phyloP scores from a whole-genome alignment of 1,284 basidiomycete genomes.

The Fomitopsis pinicola region DNA sequence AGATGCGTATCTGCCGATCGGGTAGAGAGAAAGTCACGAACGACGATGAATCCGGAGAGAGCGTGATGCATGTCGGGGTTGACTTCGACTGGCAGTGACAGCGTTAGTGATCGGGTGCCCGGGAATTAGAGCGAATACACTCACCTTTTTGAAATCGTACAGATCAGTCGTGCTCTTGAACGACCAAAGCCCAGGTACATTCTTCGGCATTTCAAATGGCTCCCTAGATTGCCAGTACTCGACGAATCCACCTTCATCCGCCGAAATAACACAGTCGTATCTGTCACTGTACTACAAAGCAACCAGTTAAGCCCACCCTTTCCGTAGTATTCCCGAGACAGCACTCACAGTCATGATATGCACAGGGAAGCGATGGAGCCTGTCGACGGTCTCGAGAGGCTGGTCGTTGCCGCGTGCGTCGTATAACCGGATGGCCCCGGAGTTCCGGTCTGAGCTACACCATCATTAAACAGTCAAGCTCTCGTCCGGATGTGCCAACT shows the following conservation, averaged over 20 bases:
- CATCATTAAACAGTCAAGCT: slow-evolving; percentile 18
- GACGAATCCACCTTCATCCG: slow-evolving; percentile 91
- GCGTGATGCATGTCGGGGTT: slow-evolving; percentile 84
- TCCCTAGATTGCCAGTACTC: slow-evolving; percentile 95
- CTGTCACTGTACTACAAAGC: slow-evolving; percentile 77
- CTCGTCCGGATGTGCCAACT: slow-evolving; percentile 23
- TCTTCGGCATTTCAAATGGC: slow-evolving; percentile 81
- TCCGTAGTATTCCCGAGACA: background rate
- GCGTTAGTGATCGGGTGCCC: background rate
- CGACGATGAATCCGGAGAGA: slow-evolving; percentile 84
- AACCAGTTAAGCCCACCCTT: background rate
- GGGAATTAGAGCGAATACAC: background rate
- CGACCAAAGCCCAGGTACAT: slow-evolving; percentile 79
- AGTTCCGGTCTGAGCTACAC: slow-evolving; percentile 72
- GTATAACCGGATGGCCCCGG: slow-evolving; percentile 82
- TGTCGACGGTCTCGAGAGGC: slow-evolving; percentile 72
- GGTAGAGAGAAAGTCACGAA: slow-evolving; percentile 92
- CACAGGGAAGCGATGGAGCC: slow-evolving; percentile 82
- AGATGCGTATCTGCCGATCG: slow-evolving; percentile 91
- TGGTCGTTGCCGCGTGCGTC: slow-evolving; percentile 86
- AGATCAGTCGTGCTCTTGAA: slow-evolving; percentile 92
- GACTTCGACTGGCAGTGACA: slow-evolving; percentile 70
- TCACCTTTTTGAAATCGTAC: slow-evolving; percentile 97
- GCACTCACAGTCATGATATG: slow-evolving; percentile 83
- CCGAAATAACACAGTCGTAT: slow-evolving; percentile 90